Evolutionary conservation across 2,329 filamentous ascomycete species (phyloP), one percentile per base, ranked within the genome.

Genomic region (Capronia americana): DNA sequence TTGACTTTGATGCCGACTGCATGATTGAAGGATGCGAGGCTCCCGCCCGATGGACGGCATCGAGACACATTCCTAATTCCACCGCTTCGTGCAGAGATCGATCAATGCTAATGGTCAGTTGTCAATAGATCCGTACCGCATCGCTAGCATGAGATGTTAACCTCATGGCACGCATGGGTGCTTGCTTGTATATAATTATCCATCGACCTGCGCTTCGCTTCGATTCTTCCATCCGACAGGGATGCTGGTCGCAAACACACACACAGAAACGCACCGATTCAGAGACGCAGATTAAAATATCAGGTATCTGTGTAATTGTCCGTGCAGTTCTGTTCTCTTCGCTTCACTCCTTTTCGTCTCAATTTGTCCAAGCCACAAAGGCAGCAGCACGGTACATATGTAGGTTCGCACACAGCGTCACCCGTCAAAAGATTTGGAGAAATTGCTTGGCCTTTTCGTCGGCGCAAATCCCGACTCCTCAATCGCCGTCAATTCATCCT

Each of bases 391-490:
- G 7, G 11, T 34, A n/a, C 32, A 34, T 10, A 34, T 6, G 32
- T 10, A 4, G 32, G 11, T 38, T 4, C 4, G 14, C 12, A 12
- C 12, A 4, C 38, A 17, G 17, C 17, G 24, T 20, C 46, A 5
- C 1, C 0, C 10, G n/a, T 12, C n/a, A 50, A 26, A 7, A 10
- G 23, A 51, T 51, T 51, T 51, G 48, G 48, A 51, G 48, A 51
- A 51, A 51, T 20, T 1, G 8, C 48, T 51, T 51, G 23, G 23
- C 23, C 48, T 12, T 11, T 51, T 51, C 48, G 48, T 32, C 53
- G 53, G 53, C 24, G 28, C 53, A 30, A 28, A 55, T 55, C 17
- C 53, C 53, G 53, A 55, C 6, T 5, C 6, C 12, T 55, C 24
- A 55, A 55, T 55, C 28, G 53, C 53, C 53, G 28, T 17, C 14